phyloP scores from a whole-genome alignment of 2,329 filamentous ascomycete species.

The Sphaerulina populicola region DNA sequence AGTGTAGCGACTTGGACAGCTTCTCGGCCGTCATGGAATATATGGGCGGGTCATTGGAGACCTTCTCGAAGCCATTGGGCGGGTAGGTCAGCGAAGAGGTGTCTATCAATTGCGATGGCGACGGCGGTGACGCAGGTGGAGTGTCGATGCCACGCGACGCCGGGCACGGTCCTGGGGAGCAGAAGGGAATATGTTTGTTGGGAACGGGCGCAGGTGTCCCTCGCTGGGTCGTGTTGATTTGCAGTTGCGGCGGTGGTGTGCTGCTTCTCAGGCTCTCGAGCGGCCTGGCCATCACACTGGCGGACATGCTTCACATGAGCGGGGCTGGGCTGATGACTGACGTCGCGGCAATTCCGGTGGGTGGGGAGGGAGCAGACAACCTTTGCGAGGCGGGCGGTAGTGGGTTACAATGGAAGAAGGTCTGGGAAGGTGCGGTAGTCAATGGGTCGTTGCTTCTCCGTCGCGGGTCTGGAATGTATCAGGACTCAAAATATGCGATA shows the following conservation, averaged over 20 bases:
- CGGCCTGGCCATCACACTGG: conserved; percentile 37
- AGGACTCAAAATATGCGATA: conserved; percentile 1
- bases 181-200: conserved; percentile 85
- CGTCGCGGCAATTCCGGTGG: background rate
- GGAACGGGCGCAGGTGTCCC: conserved; percentile 57
- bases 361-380: no score
- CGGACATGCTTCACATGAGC: conserved; percentile 22
- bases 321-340: conserved; percentile 4
- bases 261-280: conserved; percentile 30
- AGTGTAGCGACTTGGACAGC: conserved; percentile 65
- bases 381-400: no score
- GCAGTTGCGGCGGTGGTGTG: conserved; percentile 47
- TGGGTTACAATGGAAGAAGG: background rate
- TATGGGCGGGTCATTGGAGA: conserved; percentile 51
- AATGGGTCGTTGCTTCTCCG: background rate
- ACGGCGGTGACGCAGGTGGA: conserved; percentile 51
- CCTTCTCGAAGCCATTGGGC: conserved; percentile 54
- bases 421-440: background rate
- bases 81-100: conserved; percentile 67
- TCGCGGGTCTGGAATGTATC: background rate
- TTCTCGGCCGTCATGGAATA: conserved; percentile 64
- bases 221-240: conserved; percentile 50
- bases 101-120: conserved; percentile 48
- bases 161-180: conserved; percentile 64
- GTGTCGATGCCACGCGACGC: conserved; percentile 43